Evolutionary conservation across 441 rosid genomes (phyloP).

Genomic region (Syzygium malaccense): DNA sequence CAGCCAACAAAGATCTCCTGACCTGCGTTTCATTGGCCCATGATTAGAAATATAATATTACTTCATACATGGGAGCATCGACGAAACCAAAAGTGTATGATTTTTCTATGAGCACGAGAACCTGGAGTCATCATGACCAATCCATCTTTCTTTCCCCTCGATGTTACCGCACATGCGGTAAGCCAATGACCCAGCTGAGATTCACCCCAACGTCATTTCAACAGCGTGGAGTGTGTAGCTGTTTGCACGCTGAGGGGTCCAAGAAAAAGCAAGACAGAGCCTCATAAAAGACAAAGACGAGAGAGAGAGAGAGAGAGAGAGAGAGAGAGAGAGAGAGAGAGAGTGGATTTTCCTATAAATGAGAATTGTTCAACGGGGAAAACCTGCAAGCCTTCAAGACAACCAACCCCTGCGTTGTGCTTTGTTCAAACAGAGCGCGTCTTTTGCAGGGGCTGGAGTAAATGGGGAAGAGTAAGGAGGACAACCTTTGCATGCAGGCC

Average conservation of each 20-base stretch:
- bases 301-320: background rate
- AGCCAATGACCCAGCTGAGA: background rate
- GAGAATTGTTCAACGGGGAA: background rate
- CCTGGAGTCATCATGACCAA: background rate
- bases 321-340: background rate
- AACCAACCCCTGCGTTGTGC: background rate
- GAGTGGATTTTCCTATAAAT: background rate
- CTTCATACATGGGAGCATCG: background rate
- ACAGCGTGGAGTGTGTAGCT: background rate
- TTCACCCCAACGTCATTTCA: background rate
- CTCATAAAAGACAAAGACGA: background rate
- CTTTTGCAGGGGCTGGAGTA: background rate
- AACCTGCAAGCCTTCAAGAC: background rate
- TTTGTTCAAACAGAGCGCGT: background rate
- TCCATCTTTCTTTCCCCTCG: background rate
- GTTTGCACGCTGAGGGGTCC: fast-evolving
- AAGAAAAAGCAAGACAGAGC: too few species aligned
- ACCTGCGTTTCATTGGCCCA: background rate
- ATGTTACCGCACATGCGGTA: background rate
- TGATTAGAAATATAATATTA: background rate
- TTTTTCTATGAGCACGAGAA: background rate
- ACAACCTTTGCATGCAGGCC: background rate
- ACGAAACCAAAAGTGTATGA: background rate
- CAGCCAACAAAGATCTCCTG: background rate
- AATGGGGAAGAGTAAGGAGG: background rate